Evolutionary conservation across 2,329 filamentous ascomycete genomes (phyloP), one percentile per base, ranked within the genome.

Genomic region (Aureobasidium sp.): DNA sequence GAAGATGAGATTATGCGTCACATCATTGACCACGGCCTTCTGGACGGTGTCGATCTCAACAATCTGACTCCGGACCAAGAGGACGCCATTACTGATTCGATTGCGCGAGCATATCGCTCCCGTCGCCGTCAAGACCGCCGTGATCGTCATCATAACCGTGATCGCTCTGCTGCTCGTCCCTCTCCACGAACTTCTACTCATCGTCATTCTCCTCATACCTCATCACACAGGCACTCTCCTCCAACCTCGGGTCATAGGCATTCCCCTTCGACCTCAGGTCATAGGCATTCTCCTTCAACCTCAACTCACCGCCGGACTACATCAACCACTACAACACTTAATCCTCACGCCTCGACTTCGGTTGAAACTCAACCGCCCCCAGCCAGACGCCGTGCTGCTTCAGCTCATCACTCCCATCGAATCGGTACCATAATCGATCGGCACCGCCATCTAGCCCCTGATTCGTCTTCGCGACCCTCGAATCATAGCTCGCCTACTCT

Each of bases 1-100:
- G 88, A 96, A 70, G 84, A 88, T 62, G 91, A 96, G 70, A 95
- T 96, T 62, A 83, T 95, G 65, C 84, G 90, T 45, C 90, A 95
- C 70, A 96, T 95, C 62, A 82, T 92, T 66, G 87, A 93, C 64
- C 90, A 96, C 69, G 91, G 93, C 0, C 75, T 96, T 21, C 74
- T 96, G 35, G 90, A 96, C 67, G 92, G 90, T 19, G 84, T 96
- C 49, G 92, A 96, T 69, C 76, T 96, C 60, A 89, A 94, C 67
- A 92, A 92, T 64, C 85, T 96, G 58, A 91, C 93, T 64, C 80
- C 90, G 17, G 84, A 79, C 51, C 89, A 91, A 68, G 90, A 96
- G 69, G 91, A 96, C 68, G 90, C 95, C 68, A 84, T 97, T 17
- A 95, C 89, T 65, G 88, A 93, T 68, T 85, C 88, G 62, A 96